These are phyloP conservation scores for Apophysomyces variabilis DNA, from an alignment of 371 early-diverging fungal species.

Conservation along the genomic window DNA sequence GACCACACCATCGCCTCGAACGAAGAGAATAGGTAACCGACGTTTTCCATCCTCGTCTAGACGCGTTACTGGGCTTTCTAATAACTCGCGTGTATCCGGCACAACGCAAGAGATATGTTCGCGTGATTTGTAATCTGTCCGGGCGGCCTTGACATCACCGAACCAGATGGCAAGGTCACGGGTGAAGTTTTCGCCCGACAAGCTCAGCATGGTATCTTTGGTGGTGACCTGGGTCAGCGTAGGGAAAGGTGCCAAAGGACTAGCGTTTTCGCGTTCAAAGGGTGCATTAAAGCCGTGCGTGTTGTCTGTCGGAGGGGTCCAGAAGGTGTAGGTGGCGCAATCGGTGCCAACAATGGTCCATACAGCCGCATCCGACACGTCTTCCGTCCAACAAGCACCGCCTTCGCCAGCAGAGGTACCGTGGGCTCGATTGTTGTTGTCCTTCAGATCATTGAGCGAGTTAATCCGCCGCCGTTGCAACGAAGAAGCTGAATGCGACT, in stretches of 20 bases:
- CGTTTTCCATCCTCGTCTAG: constrained; percentile 7
- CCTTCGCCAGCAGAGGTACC: constrained; percentile 21
- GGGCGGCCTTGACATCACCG: constrained; percentile 48
- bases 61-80: constrained; percentile 3
- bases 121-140: constrained; percentile 25
- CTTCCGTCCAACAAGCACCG: constrained; percentile 77
- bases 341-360: constrained; percentile 32
- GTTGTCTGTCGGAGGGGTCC: constrained; percentile 13
- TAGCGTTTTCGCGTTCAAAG: constrained; percentile 2
- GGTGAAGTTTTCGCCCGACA: constrained; percentile 63
- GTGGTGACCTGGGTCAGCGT: constrained; percentile 11
- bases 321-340: constrained; percentile 27
- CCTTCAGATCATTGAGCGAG: constrained; percentile 39
- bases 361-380: constrained; percentile 73
- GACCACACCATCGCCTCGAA: constrained; percentile 26
- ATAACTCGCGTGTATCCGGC: constrained; percentile 24
- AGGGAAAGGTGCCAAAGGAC: constrained; percentile 21
- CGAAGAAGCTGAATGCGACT: constrained; percentile 12
- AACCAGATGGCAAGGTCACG: constrained; percentile 65
- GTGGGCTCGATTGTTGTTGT: constrained; percentile 18
- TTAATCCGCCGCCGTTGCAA: constrained; percentile 47
- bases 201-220: constrained; percentile 25
- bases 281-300: constrained; percentile 1
- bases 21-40: constrained; percentile 22
- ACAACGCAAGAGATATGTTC: constrained; percentile 24